A percentile compares a stretch with the other conserved stretches of the same genome.
Evolutionary conservation across 106 monocot species (phyloP).

Genomic region (Dendrobium officinale): DNA sequence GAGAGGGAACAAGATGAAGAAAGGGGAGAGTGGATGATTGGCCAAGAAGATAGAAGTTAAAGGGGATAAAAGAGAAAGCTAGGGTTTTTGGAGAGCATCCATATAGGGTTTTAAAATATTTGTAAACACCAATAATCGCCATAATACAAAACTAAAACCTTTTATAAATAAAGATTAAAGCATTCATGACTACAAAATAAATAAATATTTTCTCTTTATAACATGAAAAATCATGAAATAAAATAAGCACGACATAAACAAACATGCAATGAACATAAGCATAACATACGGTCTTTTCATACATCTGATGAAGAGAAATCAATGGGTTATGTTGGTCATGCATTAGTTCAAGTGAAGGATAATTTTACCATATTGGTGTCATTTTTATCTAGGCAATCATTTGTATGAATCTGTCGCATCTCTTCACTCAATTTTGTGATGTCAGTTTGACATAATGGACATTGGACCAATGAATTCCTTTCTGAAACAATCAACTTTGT

Average conservation of each 20-base stretch:
- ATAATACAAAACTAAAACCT: background rate
- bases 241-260: background rate
- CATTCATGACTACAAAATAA: background rate
- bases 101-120: background rate
- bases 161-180: background rate
- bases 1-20: background rate
- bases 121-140: background rate
- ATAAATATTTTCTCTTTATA: background rate
- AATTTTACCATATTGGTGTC: slow-evolving; percentile 33
- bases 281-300: background rate
- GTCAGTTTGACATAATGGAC: slow-evolving; percentile 78
- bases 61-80: background rate
- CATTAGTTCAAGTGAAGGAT: background rate
- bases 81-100: background rate
- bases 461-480: slow-evolving; percentile 49
- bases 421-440: slow-evolving; percentile 65
- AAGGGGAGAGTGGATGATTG: background rate
- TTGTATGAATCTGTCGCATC: slow-evolving; percentile 56
- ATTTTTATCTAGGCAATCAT: slow-evolving; percentile 74
- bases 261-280: background rate
- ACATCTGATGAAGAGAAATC: background rate
- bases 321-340: background rate
- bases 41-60: background rate
- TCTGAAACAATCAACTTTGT: no score
- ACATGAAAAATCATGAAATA: background rate